These are phyloP conservation scores for Dalbergia cochinchinensis DNA, from an alignment of 306 rosid genomes.

Conservation along the genomic window DNA sequence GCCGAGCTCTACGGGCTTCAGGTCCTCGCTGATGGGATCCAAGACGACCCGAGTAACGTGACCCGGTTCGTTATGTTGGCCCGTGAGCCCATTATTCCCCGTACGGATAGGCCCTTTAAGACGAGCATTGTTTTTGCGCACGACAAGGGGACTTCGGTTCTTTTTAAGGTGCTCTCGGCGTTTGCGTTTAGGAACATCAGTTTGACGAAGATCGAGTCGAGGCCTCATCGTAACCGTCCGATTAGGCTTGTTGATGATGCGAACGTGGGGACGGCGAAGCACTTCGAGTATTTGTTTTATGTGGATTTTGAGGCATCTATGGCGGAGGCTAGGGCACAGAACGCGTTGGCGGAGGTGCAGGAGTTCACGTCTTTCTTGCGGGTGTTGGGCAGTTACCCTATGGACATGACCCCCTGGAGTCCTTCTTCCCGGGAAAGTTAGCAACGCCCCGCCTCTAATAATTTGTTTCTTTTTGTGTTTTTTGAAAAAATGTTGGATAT, in stretches of 20 bases:
- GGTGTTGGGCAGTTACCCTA: conserved; percentile 91
- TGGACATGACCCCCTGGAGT: conserved; percentile 96
- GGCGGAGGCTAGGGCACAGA: conserved; percentile 95
- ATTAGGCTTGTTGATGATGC: conserved; percentile 84
- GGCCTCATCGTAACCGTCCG: conserved; percentile 95
- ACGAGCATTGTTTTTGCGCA: conserved; percentile 97
- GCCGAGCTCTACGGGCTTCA: conserved; percentile 84
- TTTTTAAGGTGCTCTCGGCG: conserved; percentile 90
- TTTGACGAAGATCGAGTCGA: conserved; percentile 90
- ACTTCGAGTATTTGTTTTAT: conserved; percentile 90
- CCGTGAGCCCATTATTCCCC: conserved; percentile 89
- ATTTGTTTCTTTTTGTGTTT: not conserved
- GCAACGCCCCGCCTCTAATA: not conserved
- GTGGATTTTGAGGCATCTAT: conserved; percentile 95
- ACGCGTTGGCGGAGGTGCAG: conserved; percentile 95
- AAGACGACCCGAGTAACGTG: conserved; percentile 92
- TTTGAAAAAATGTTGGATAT: not conserved
- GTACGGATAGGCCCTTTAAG: conserved; percentile 89
- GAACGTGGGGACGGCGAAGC: conserved; percentile 95
- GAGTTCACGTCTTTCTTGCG: conserved; percentile 96
- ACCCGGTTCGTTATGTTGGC: conserved; percentile 96
- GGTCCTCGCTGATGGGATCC: conserved; percentile 82
- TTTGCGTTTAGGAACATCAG: conserved; percentile 93
- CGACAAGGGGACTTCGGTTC: conserved; percentile 89
- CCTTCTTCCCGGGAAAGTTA: conserved; percentile 60